A percentile compares a stretch with the other conserved stretches of the same genome.
Conservation (phyloP, 257 asterid species). For the Scutellaria baicalensis region DNA sequence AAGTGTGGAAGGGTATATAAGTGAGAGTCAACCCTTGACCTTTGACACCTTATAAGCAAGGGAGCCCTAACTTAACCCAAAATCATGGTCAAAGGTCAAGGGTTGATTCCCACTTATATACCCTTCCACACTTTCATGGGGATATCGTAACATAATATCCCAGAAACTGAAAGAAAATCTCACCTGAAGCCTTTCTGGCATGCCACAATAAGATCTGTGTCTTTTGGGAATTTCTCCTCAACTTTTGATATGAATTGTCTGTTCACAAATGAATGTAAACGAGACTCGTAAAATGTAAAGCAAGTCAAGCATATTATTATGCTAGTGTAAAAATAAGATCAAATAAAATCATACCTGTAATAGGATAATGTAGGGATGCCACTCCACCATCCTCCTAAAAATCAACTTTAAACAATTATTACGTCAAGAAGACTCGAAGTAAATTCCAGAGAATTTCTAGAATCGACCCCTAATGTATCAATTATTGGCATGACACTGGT, state of each 20-base stretch:
- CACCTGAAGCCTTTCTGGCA: conserved; percentile 99
- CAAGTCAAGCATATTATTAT: not conserved
- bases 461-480: not conserved
- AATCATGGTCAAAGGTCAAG: too few species aligned
- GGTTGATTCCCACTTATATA: too few species aligned
- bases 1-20: too few species aligned
- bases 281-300: not conserved
- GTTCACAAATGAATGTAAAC: conserved; percentile 15
- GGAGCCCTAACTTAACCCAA: too few species aligned
- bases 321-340: not conserved
- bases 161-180: conserved; percentile 20
- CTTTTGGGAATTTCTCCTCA: conserved; percentile 67
- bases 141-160: too few species aligned
- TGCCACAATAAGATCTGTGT: conserved; percentile 76
- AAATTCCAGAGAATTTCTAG: not conserved
- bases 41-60: too few species aligned
- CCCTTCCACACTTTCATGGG: too few species aligned
- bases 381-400: conserved; percentile 98
- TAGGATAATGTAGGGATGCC: conserved; percentile 75
- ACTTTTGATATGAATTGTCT: conserved; percentile 67
- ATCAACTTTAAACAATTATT: not conserved
- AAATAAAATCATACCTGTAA: conserved; percentile 40
- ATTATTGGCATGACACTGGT: not conserved
- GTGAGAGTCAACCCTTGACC: too few species aligned
- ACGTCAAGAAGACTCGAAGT: not conserved